phyloP scores from a whole-genome alignment of 2,329 filamentous ascomycete genomes.

The Aspergillus brasiliensis region DNA sequence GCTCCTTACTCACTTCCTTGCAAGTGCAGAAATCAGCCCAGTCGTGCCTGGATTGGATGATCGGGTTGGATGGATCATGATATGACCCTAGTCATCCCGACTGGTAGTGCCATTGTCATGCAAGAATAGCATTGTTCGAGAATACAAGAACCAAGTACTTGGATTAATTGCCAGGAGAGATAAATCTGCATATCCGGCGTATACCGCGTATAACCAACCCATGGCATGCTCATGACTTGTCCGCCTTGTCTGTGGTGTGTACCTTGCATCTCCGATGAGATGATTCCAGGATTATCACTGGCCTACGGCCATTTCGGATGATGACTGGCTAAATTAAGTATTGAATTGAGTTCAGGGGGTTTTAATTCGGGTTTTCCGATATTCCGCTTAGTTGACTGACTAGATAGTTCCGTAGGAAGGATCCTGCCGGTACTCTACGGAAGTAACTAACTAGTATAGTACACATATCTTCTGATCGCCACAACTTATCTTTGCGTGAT shows the following conservation, averaged over 20 bases:
- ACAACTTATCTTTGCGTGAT: background rate
- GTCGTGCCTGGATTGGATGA: background rate
- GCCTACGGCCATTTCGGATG: too few species aligned
- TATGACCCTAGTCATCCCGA: background rate
- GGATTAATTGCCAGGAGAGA: background rate
- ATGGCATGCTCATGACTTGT: background rate
- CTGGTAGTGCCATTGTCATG: too few species aligned
- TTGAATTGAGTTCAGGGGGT: background rate
- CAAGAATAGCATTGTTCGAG: too few species aligned
- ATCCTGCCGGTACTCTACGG: background rate
- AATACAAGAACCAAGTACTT: too few species aligned
- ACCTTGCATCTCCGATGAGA: conserved; percentile 2
- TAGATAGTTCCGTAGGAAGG: background rate
- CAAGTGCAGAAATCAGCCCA: background rate
- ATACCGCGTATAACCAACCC: background rate
- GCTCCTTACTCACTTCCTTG: too few species aligned
- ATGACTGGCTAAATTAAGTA: too few species aligned
- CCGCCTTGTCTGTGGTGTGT: background rate
- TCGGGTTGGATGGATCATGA: background rate
- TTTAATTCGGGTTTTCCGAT: background rate
- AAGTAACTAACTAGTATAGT: too few species aligned
- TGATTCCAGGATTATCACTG: background rate
- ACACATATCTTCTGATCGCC: too few species aligned
- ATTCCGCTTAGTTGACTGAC: background rate
- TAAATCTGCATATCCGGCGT: background rate